Conservation (phyloP, 2,329 filamentous ascomycete species). For the Penicillium sp. region DNA sequence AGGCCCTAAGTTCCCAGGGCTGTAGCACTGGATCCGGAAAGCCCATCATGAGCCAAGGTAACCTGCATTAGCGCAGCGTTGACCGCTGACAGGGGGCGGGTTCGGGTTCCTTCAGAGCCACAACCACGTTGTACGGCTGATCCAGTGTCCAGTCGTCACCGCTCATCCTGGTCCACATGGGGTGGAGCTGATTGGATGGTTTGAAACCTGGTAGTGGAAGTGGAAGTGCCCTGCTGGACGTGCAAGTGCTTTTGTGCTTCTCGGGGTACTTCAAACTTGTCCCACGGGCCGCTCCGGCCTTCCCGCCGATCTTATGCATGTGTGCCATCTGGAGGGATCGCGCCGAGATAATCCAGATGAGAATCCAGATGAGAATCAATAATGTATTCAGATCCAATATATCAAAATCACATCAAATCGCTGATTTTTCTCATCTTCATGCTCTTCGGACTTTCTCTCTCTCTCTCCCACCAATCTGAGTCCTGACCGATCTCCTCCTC, state of each 20-base stretch:
- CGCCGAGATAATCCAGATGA: background rate
- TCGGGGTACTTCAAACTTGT: conserved; percentile 32
- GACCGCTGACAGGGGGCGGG: conserved; percentile 33
- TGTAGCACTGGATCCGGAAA: conserved; percentile 39
- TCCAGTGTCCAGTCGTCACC: conserved; percentile 14
- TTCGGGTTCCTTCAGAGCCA: conserved; percentile 29
- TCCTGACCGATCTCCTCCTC: background rate
- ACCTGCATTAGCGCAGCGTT: conserved; percentile 43
- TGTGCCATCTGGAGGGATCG: conserved; percentile 26
- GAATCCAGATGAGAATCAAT: conserved; percentile 1
- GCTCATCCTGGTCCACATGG: conserved; percentile 14
- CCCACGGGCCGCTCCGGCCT: conserved; percentile 35
- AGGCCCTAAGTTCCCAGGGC: conserved; percentile 40
- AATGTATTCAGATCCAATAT: too few relatives aligned
- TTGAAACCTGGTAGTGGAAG: too few relatives aligned
- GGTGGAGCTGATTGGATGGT: too few relatives aligned
- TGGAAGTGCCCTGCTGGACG: too few relatives aligned
- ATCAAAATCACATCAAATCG: too few relatives aligned
- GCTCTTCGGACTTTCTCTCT: background rate
- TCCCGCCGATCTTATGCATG: conserved; percentile 35
- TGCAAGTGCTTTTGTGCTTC: conserved; percentile 21
- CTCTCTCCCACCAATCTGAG: too few relatives aligned
- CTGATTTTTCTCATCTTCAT: background rate
- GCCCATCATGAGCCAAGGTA: conserved; percentile 36
- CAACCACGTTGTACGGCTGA: conserved; percentile 28